phyloP scores from a whole-genome alignment of 306 rosid species.

The Gastrolobium villosum region DNA sequence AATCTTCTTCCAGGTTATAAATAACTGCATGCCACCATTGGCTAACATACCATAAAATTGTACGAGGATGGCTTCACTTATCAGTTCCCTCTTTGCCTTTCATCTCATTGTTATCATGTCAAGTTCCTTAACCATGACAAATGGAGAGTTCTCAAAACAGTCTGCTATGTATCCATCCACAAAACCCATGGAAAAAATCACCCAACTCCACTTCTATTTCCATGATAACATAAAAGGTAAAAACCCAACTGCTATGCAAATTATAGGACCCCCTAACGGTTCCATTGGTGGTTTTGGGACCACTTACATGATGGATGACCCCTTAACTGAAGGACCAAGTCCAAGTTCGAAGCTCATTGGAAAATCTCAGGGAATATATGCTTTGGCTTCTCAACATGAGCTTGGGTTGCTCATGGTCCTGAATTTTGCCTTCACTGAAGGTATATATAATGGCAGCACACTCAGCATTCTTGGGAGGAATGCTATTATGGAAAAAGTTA shows the following conservation, averaged over 20 bases:
- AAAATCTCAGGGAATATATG: constrained; percentile 55
- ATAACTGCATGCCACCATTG: not conserved
- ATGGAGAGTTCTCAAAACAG: constrained; percentile 30
- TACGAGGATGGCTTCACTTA: constrained; percentile 35
- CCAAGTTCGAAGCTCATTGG: constrained; percentile 47
- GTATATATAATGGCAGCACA: constrained; percentile 48
- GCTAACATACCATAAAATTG: not conserved
- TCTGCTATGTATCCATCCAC: not conserved
- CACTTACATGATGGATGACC: constrained; percentile 45
- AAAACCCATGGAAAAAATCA: constrained; percentile 47
- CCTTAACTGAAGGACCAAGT: constrained; percentile 47
- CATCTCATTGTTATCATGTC: constrained; percentile 29
- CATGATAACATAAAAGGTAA: constrained; percentile 53
- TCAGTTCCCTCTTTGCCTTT: constrained; percentile 7
- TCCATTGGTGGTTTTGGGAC: constrained; percentile 42
- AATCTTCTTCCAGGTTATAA: not conserved
- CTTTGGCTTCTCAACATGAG: constrained; percentile 43
- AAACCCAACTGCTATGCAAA: constrained; percentile 49
- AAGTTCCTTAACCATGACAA: constrained; percentile 1
- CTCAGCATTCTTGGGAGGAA: constrained; percentile 57
- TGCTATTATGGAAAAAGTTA: constrained; percentile 8
- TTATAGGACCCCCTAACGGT: constrained; percentile 22
- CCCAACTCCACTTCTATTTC: constrained; percentile 61
- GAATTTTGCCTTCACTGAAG: constrained; percentile 50
- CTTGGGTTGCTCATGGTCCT: constrained; percentile 50